These are phyloP conservation scores for Fomitopsis serialis DNA, from an alignment of 768 basidiomycete genomes.

Conservation along the genomic window DNA sequence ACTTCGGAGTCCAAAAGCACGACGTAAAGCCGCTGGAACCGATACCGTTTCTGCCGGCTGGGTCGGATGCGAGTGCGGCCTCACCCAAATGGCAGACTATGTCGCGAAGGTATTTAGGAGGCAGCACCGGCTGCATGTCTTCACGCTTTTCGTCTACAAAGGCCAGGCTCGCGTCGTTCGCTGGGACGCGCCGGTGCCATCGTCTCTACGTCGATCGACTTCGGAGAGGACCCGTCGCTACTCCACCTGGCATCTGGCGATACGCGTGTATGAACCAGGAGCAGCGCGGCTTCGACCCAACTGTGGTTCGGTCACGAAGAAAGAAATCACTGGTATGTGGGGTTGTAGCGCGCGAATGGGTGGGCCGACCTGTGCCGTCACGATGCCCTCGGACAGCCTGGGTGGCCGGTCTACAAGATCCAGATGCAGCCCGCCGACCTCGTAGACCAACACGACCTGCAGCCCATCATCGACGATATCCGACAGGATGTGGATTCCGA, in stretches of 20 bases:
- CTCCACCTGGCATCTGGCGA: neutral
- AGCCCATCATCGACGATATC: neutral
- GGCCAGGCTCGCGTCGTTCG: neutral
- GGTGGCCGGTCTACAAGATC: slow-evolving; percentile 1
- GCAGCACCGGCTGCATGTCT: slow-evolving; percentile 4
- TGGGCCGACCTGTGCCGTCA: neutral
- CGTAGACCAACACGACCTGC: neutral
- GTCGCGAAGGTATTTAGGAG: neutral
- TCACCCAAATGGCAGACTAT: slow-evolving; percentile 4
- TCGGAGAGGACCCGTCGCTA: neutral
- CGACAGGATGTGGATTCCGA: neutral
- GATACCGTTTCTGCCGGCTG: too few species aligned
- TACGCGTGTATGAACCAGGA: slow-evolving; percentile 1
- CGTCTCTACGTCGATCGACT: slow-evolving; percentile 4
- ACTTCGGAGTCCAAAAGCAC: too few species aligned
- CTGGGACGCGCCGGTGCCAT: slow-evolving; percentile 7
- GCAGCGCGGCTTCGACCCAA: slow-evolving; percentile 3
- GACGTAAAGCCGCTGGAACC: too few species aligned
- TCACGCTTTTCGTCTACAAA: neutral
- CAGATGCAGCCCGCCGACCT: neutral
- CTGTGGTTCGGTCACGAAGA: neutral
- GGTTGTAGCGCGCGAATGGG: neutral
- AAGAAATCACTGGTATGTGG: neutral
- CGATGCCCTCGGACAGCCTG: neutral
- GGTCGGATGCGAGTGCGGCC: neutral